Percentiles rank a stretch among this genome's conserved stretches.
Conservation (phyloP, 1,284 basidiomycete species). For the Cerrena zonata region DNA sequence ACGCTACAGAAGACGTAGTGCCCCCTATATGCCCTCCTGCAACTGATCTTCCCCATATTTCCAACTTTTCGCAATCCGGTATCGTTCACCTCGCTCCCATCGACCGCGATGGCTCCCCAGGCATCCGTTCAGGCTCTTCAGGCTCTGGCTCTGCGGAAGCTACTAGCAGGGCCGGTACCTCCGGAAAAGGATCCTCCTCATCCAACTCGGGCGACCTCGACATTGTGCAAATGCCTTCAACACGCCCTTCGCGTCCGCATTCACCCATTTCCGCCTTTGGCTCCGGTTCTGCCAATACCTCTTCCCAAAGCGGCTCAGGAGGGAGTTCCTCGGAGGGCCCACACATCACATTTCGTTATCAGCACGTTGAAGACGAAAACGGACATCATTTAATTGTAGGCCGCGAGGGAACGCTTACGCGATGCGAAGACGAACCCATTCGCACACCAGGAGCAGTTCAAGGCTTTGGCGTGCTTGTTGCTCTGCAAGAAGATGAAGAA, state of each 20-base stretch:
- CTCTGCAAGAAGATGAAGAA: conserved; percentile 63
- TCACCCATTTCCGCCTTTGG: conserved; percentile 9
- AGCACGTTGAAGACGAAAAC: conserved; percentile 62
- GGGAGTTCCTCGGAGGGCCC: conserved; percentile 16
- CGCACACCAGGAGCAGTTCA: conserved; percentile 82
- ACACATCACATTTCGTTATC: conserved; percentile 57
- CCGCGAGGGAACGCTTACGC: conserved; percentile 60
- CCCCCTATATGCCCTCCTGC: conserved; percentile 6
- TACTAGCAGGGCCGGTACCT: background rate
- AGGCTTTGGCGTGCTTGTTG: conserved; percentile 79
- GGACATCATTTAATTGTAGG: conserved; percentile 75
- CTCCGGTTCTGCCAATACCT: conserved; percentile 2
- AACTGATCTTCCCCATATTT: conserved; percentile 4
- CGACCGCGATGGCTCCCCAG: conserved; percentile 2
- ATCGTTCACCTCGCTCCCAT: conserved; percentile 47
- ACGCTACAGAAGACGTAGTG: conserved; percentile 10
- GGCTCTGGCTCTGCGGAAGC: conserved; percentile 9
- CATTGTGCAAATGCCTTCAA: conserved; percentile 16
- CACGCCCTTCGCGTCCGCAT: conserved; percentile 13
- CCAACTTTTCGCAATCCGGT: conserved; percentile 38
- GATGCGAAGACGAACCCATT: conserved; percentile 87
- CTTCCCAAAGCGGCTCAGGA: conserved; percentile 3
- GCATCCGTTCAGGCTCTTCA: conserved; percentile 13
- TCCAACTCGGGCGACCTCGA: conserved; percentile 2
- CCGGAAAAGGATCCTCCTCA: background rate